phyloP scores from a whole-genome alignment of 495 filamentous ascomycete species.

The Peziza echinospora region DNA sequence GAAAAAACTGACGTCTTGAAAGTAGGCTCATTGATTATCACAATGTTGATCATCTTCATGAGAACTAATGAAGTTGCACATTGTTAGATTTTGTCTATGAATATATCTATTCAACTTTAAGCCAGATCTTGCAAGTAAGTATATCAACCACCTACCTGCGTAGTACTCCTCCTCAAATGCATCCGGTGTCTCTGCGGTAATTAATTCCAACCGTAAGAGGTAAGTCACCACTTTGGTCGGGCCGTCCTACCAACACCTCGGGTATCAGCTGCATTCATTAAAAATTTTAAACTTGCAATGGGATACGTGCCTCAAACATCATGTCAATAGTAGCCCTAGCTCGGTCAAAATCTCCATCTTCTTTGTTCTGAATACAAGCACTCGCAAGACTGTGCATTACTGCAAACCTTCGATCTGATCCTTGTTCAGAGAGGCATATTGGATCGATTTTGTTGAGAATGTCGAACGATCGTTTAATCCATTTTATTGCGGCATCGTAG shows the following conservation, averaged over 20 bases:
- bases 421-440: constrained; percentile 34
- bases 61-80: too few species aligned
- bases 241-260: constrained; percentile 21
- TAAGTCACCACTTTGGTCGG: constrained; percentile 41
- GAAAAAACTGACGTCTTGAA: constrained; percentile 38
- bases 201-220: constrained; percentile 46
- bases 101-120: too few species aligned
- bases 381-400: constrained; percentile 36
- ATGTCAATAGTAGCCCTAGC: constrained; percentile 36
- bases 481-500: constrained; percentile 36
- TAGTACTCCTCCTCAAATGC: constrained; percentile 28
- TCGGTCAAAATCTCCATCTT: constrained; percentile 25
- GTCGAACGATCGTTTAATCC: constrained; percentile 51
- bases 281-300: neutral
- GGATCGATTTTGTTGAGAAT: constrained; percentile 34
- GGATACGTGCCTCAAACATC: constrained; percentile 24
- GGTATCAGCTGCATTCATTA: neutral
- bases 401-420: constrained; percentile 39
- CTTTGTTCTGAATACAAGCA: constrained; percentile 16
- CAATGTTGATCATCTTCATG: constrained; percentile 29
- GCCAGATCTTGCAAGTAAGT: too few species aligned
- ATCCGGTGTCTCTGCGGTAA: constrained; percentile 18
- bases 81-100: too few species aligned
- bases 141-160: too few species aligned
- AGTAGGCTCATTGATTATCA: constrained; percentile 33